Evolutionary conservation across 2,329 filamentous ascomycete species (phyloP).

Genomic region (Fusarium compactum): DNA sequence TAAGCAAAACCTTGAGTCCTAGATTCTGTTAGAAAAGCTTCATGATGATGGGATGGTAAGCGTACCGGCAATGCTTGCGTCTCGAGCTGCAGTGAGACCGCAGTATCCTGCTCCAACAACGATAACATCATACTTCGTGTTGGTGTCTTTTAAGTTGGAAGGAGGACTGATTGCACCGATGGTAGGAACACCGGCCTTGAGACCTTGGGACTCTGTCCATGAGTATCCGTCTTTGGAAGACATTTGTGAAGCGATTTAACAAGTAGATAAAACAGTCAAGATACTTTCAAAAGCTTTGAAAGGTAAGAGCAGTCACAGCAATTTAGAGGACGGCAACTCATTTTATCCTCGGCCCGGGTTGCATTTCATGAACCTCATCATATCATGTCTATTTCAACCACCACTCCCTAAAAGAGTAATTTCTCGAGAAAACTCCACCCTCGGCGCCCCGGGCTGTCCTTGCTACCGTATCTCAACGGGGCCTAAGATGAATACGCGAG

Average conservation of each 20-base stretch:
- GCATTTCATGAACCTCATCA: neutral
- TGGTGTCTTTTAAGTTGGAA: slow-evolving; percentile 29
- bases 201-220: slow-evolving; percentile 48
- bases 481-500: neutral
- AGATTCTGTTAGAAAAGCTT: neutral
- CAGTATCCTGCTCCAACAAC: slow-evolving; percentile 51
- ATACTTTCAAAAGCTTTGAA: neutral
- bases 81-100: slow-evolving; percentile 48
- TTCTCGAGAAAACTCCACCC: neutral
- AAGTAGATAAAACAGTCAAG: neutral
- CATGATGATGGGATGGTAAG: rapidly evolving
- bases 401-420: slow-evolving; percentile 1
- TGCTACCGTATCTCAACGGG: neutral
- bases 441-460: neutral
- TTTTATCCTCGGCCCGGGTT: slow-evolving; percentile 28
- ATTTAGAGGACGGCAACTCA: slow-evolving; percentile 19
- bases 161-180: slow-evolving; percentile 49
- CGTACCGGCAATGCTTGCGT: slow-evolving; percentile 46
- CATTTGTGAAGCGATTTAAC: slow-evolving; percentile 21
- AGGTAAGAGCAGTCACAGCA: neutral
- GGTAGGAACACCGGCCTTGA: slow-evolving; percentile 48
- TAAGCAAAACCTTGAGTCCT: slow-evolving; percentile 56
- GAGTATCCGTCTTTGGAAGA: slow-evolving; percentile 49
- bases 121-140: slow-evolving; percentile 44
- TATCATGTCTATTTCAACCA: neutral